Evolutionary conservation across 306 rosid genomes (phyloP).

Genomic region (Ormosia semicastrata): DNA sequence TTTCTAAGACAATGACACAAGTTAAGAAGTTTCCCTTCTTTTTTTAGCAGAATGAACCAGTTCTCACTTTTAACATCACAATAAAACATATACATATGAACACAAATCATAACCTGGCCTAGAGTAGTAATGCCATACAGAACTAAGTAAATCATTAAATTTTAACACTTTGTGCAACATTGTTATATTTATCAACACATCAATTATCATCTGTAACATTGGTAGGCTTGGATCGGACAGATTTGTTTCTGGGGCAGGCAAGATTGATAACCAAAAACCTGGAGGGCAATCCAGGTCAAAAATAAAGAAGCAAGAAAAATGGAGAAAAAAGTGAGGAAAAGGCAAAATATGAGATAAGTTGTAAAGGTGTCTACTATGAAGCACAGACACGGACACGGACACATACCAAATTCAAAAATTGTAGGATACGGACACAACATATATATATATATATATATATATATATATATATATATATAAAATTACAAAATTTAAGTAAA

Average conservation of each 20-base stretch:
- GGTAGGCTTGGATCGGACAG: background rate
- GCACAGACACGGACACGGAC: no score
- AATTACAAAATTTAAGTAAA: no score
- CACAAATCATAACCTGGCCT: conserved; percentile 2
- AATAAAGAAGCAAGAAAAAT: background rate
- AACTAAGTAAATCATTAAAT: conserved; percentile 1
- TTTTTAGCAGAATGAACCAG: background rate
- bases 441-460: no score
- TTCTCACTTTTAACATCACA: conserved; percentile 15
- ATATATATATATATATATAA: no score
- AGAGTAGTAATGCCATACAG: background rate
- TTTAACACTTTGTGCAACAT: background rate
- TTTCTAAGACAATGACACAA: background rate
- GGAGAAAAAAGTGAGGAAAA: background rate
- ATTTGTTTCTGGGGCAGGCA: background rate
- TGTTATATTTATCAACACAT: background rate
- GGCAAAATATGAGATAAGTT: background rate
- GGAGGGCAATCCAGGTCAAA: background rate
- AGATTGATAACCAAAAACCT: background rate
- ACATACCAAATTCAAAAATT: no score
- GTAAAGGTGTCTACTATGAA: no score
- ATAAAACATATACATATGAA: background rate
- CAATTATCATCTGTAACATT: background rate
- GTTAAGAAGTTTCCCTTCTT: background rate
- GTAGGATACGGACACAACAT: no score